Percentiles rank a stretch among this genome's conserved stretches.
These are phyloP conservation scores for Aspergillus sclerotioniger DNA, from an alignment of 495 filamentous ascomycete genomes.

Conservation along the genomic window DNA sequence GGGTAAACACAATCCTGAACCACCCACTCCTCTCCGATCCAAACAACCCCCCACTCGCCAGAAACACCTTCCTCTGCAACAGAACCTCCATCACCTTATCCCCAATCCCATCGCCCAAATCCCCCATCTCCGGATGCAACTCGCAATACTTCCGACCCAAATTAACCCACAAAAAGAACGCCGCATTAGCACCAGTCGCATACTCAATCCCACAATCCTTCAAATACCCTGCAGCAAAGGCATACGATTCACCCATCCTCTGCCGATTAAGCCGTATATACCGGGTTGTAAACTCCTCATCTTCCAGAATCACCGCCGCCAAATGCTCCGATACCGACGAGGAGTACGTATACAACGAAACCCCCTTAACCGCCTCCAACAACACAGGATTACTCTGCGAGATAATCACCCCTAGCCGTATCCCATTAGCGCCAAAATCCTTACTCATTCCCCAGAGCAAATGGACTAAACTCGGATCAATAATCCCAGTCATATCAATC, in stretches of 20 bases:
- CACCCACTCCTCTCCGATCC: conserved; percentile 47
- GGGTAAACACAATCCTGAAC: conserved; percentile 53
- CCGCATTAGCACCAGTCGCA: conserved; percentile 42
- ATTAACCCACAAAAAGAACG: conserved; percentile 61
- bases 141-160: conserved; percentile 40
- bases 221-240: conserved; percentile 34
- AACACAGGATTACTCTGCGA: conserved; percentile 45
- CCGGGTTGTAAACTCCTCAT: conserved; percentile 41
- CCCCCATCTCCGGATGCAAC: conserved; percentile 19
- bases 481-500: conserved; percentile 45
- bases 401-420: conserved; percentile 54
- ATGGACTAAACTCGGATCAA: conserved; percentile 53
- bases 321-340: conserved; percentile 47
- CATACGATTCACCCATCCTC: conserved; percentile 36
- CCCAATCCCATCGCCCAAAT: conserved; percentile 18
- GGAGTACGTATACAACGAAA: conserved; percentile 44
- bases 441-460: conserved; percentile 61
- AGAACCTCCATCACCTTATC: conserved; percentile 32
- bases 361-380: conserved; percentile 34
- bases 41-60: conserved; percentile 43
- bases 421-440: conserved; percentile 57
- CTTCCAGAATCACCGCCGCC: conserved; percentile 45
- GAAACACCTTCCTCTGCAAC: conserved; percentile 40
- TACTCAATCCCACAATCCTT: conserved; percentile 41
- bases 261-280: conserved; percentile 44